phyloP scores from a whole-genome alignment of 2,329 filamentous ascomycete genomes.

The Dactylella cylindrospora region DNA sequence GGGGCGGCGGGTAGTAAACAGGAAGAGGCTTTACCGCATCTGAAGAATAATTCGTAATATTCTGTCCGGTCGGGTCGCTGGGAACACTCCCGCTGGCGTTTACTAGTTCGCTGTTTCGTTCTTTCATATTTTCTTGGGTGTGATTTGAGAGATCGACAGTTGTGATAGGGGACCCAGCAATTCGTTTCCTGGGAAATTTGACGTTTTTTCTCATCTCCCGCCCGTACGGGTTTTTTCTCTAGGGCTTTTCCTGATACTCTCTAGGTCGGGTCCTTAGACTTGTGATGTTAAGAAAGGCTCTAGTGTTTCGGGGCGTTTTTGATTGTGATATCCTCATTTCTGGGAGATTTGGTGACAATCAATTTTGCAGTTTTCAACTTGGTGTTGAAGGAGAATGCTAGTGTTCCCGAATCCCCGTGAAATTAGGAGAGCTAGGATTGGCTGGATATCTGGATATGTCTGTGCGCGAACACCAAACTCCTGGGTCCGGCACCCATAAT shows the following conservation, averaged over 20 bases:
- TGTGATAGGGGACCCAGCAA: too few species aligned
- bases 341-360: not conserved
- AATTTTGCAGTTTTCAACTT: too few species aligned
- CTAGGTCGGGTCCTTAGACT: not conserved
- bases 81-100: too few species aligned
- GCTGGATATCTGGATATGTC: too few species aligned
- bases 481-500: constrained; percentile 42
- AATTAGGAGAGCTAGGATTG: constrained; percentile 6
- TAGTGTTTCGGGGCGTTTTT: constrained; percentile 33
- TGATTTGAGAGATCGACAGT: too few species aligned
- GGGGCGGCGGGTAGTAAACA: too few species aligned
- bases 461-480: constrained; percentile 38
- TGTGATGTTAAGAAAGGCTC: not conserved
- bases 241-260: not conserved
- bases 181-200: too few species aligned
- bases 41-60: constrained; percentile 20
- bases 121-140: constrained; percentile 20
- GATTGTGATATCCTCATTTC: too few species aligned
- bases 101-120: too few species aligned
- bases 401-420: constrained; percentile 42
- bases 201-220: too few species aligned
- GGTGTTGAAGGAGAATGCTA: constrained; percentile 6
- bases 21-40: not conserved
- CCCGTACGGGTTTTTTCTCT: too few species aligned
- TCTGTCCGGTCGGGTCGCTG: constrained; percentile 24